Percentiles rank a stretch among this genome's conserved stretches.
phyloP scores from a whole-genome alignment of 1,284 basidiomycete genomes.

The Moesziomyces aphidis region DNA sequence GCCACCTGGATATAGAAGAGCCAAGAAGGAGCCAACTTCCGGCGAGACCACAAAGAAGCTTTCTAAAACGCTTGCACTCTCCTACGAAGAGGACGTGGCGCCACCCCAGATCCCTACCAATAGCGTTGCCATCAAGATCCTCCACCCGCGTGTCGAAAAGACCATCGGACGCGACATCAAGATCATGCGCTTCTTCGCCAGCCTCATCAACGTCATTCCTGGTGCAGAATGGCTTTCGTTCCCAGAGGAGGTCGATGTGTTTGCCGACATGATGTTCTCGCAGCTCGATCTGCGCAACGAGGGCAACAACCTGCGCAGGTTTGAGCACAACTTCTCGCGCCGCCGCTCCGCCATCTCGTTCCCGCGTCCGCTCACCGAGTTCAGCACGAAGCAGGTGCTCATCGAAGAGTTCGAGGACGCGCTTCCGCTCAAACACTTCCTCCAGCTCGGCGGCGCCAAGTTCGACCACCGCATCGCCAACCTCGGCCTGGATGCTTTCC shows the following conservation, averaged over 20 bases:
- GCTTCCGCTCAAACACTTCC: conserved; percentile 86
- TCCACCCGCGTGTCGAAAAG: conserved; percentile 82
- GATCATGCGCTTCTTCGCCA: conserved; percentile 95
- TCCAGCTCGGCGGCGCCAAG: conserved; percentile 84
- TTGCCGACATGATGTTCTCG: conserved; percentile 96
- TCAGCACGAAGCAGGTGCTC: conserved; percentile 83
- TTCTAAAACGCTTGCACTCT: conserved; percentile 51
- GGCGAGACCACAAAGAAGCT: conserved; percentile 32
- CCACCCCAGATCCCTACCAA: conserved; percentile 59
- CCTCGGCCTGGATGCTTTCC: conserved; percentile 91
- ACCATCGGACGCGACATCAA: conserved; percentile 87
- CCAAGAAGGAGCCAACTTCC: conserved; percentile 33
- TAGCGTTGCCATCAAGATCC: conserved; percentile 92
- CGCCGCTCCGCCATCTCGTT: conserved; percentile 85
- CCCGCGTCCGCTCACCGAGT: conserved; percentile 84
- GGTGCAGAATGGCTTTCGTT: conserved; percentile 97
- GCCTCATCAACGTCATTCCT: conserved; percentile 81
- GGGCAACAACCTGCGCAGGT: conserved; percentile 85
- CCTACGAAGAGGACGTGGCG: conserved; percentile 56
- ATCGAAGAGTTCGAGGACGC: conserved; percentile 96
- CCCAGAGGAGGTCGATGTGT: conserved; percentile 93
- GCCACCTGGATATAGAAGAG: conserved; percentile 71
- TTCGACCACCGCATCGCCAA: conserved; percentile 91
- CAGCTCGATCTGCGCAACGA: conserved; percentile 93
- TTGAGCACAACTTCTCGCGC: conserved; percentile 85